Percentiles rank a stretch among this genome's conserved stretches.
Evolutionary conservation across 768 basidiomycete genomes (phyloP).

Genomic region (Russula dissimulans): DNA sequence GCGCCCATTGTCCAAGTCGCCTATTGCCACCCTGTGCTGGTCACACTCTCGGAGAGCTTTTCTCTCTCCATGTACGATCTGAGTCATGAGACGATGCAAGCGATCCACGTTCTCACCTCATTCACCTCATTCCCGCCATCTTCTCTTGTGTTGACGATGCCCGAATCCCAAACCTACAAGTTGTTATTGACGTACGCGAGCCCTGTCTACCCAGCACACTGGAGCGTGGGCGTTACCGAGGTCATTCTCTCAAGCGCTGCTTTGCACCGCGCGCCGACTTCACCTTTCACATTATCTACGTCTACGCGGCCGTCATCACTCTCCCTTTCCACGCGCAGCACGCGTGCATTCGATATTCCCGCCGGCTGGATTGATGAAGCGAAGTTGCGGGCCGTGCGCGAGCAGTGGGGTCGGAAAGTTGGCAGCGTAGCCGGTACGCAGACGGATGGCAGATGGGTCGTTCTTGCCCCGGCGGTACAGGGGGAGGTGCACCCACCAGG

Average conservation of each 20-base stretch:
- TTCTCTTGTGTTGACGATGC: constrained; percentile 67
- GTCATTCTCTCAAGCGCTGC: constrained; percentile 45
- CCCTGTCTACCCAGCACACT: constrained; percentile 75
- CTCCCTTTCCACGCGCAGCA: constrained; percentile 43
- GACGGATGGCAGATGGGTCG: constrained; percentile 81
- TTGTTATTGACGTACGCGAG: constrained; percentile 65
- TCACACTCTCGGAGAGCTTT: constrained; percentile 60
- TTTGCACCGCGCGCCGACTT: background rate
- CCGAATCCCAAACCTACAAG: constrained; percentile 52
- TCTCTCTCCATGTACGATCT: constrained; percentile 66
- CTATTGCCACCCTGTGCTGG: constrained; percentile 71
- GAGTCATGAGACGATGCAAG: constrained; percentile 38
- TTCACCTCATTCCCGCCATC: constrained; percentile 75
- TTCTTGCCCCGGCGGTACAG: constrained; percentile 50
- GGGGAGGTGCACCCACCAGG: background rate
- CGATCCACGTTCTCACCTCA: constrained; percentile 60
- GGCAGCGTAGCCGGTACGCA: constrained; percentile 60
- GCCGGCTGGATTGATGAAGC: constrained; percentile 61
- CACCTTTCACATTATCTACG: constrained; percentile 15
- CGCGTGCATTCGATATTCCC: constrained; percentile 63
- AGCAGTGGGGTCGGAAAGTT: constrained; percentile 75
- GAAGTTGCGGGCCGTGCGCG: constrained; percentile 52
- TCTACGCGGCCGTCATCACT: constrained; percentile 32
- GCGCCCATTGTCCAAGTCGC: constrained; percentile 52
- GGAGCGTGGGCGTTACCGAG: constrained; percentile 71